Conservation (phyloP, 2,329 filamentous ascomycete genomes). For the Seiridium unicorne region DNA sequence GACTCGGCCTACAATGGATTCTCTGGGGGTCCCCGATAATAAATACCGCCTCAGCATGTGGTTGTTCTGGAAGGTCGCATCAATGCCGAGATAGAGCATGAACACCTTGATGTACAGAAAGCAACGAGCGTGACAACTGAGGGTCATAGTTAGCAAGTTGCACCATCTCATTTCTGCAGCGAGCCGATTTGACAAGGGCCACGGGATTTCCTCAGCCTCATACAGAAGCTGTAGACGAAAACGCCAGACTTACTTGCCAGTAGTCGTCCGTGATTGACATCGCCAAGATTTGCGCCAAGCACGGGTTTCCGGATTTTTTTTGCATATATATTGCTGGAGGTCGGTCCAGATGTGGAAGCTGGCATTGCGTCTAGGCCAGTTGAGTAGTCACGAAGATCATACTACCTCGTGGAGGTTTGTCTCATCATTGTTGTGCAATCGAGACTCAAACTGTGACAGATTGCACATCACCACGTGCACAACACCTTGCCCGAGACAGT, state of each 20-base stretch:
- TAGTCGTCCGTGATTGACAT: neutral
- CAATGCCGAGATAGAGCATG: neutral
- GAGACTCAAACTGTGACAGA: neutral
- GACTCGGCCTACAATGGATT: neutral
- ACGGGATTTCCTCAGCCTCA: neutral
- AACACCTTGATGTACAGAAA: neutral
- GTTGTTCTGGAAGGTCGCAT: constrained; percentile 3
- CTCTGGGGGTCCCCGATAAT: neutral
- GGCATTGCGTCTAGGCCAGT: neutral
- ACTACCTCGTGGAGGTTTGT: too few relatives aligned
- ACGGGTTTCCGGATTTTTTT: neutral
- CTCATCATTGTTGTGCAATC: neutral
- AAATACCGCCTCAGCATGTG: neutral
- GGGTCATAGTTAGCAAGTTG: too few relatives aligned
- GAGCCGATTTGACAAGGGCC: neutral
- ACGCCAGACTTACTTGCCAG: neutral
- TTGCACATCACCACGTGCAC: neutral
- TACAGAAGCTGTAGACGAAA: neutral
- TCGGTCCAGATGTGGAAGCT: neutral
- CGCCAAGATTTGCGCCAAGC: neutral
- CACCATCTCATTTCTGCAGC: neutral
- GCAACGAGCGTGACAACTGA: too few relatives aligned
- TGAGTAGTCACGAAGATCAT: too few relatives aligned
- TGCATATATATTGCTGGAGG: neutral
- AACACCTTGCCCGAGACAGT: too few relatives aligned